Base-by-base conservation (phyloP, 345 rosid species). In the Eucalyptus sp. region DNA sequence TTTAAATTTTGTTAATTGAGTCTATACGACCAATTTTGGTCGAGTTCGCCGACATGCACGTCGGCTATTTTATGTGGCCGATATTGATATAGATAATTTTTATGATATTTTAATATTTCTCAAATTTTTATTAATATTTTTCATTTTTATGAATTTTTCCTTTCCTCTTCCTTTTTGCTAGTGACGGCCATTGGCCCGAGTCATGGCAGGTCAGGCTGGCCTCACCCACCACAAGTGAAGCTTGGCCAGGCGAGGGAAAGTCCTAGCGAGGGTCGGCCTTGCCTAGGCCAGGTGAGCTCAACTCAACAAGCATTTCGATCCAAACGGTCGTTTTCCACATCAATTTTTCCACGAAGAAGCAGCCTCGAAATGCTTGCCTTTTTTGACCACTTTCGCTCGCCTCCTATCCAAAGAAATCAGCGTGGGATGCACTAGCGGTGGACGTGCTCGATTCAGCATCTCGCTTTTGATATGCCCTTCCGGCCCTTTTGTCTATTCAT, bases 21-120 rank as follows among this genome's bases (percentile, higher is more conserved):
- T 24, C 0, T 20, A 56, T 22, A 2, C 5, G 0, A 17, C 25
- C 3, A 0, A 24, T 24, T 56, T 56, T 22, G 0, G 4, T 1
- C 5, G 0, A 56, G 4, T 56, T 56, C 0, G 0, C 1, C 2
- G 1, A 56, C 12, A 22, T 56, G 11, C 11, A 56, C 5, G 1
- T 8, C 10, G 5, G 62, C 6, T 13, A 22, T 56, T 2, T 0
- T 56, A 56, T 8, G 8, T 56, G 27, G 12, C 18, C n/a, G n/a
- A n/a, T n/a, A n/a, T n/a, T n/a, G 29, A 56, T 56, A 56, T 56
- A 24, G 13, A 56, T 10, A 8, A 56, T 4, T 24, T 24, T 56
- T 22, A 22, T 56, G 24, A 56, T 24, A 56, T 56, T 56, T 56
- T 5, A 56, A 56, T 24, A 56, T 10, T 56, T 56, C 0, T 56